Base-by-base conservation (phyloP, 106 monocot genomes). In the Phalaenopsis equestris region DNA sequence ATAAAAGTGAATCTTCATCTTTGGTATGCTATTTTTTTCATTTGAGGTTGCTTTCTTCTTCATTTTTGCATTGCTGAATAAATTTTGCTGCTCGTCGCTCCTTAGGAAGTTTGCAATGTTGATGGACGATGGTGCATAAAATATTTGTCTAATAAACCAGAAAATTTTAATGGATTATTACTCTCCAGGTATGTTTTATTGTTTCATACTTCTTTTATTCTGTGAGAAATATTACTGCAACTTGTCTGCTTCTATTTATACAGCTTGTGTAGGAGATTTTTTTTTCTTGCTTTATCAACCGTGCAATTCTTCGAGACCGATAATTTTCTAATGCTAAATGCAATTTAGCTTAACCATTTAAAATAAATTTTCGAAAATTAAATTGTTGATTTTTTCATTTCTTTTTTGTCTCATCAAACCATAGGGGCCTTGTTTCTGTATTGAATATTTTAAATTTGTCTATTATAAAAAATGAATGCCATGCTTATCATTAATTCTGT, bases 121-220 rank as follows among this genome's bases (percentile, higher is more conserved):
- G 86, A 89, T 83, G 93, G 91, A 78, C 84, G 93, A 82, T 91
- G 89, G 91, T 93, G 93, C 75, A 41, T 93, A 52, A 91, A 87
- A 85, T 72, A 77, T 61, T 42, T 67, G 21, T 45, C 61, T 30
- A 77, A 80, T 73, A 37, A 86, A 21, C 30, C 39, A 75, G 19
- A 80, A 81, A 75, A 52, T 19, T 61, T 87, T 75, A 84, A 86
- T 68, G 93, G 91, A 81, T 70, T 93, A 82, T 76, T 93, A 41
- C 47, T 93, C 75, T 84, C 89, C 84, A 91, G 91, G 93, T 93
- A 39, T 81, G 8, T 76, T 81, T 55, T 30, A 68, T 42, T 19
- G 10, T 75, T 75, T 38, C 15, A 14, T 72, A 9, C 41, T 3
- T 72, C 41, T 39, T 52, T 41, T 9, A 41, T 41, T 72, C 15